Evolutionary conservation across 2,329 filamentous ascomycete species (phyloP).

Genomic region (Trichoderma brevicompactum): DNA sequence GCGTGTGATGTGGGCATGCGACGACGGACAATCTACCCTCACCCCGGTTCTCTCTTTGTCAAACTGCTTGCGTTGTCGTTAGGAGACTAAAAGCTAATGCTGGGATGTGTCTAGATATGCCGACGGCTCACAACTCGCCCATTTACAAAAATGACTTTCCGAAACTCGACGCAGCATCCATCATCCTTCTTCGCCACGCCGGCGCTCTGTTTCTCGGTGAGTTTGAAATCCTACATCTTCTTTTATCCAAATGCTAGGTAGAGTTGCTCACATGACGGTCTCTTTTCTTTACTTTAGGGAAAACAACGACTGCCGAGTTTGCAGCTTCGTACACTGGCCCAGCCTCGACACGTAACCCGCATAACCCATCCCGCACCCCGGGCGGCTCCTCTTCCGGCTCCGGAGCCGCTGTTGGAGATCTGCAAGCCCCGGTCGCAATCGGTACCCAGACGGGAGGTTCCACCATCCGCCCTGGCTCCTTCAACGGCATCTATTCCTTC

Average conservation of each 20-base stretch:
- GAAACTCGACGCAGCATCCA: conserved; percentile 55
- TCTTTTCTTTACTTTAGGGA: conserved; percentile 33
- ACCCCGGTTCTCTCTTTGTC: neutral
- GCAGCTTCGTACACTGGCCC: conserved; percentile 59
- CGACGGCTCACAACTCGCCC: conserved; percentile 59
- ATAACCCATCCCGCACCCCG: conserved; percentile 66
- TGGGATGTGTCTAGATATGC: conserved; percentile 51
- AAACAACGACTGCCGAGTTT: conserved; percentile 65
- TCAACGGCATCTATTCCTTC: conserved; percentile 66
- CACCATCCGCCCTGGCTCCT: conserved; percentile 66
- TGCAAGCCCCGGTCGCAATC: conserved; percentile 63
- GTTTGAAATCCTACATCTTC: neutral
- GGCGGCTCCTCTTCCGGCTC: conserved; percentile 72
- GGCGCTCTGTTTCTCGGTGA: conserved; percentile 60
- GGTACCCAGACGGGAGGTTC: conserved; percentile 71
- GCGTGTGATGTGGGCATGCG: neutral
- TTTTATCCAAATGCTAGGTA: too few relatives aligned
- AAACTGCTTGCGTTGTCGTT: neutral
- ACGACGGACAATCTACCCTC: neutral
- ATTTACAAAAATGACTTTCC: conserved; percentile 54
- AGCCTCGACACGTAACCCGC: conserved; percentile 64
- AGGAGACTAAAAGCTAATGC: conserved; percentile 5
- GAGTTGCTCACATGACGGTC: neutral
- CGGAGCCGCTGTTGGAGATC: conserved; percentile 67
- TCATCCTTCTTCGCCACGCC: conserved; percentile 56